Percentiles rank a stretch among this genome's conserved stretches.
Conservation (phyloP, 306 rosid genomes). For the Dryas drummondii region DNA sequence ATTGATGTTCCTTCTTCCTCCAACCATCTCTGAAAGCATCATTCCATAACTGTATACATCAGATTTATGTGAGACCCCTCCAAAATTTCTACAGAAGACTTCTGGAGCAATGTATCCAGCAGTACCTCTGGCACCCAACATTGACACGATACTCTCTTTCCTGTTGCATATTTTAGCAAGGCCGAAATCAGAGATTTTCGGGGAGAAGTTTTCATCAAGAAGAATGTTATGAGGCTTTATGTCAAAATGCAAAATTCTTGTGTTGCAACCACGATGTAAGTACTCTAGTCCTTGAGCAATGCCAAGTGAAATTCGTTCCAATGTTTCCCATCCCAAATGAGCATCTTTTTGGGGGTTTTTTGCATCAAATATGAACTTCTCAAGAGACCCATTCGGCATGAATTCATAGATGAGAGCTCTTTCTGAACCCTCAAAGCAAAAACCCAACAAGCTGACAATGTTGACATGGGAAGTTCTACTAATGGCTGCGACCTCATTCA, state of each 20-base stretch:
- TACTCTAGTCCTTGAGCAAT: constrained; percentile 47
- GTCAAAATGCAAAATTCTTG: constrained; percentile 46
- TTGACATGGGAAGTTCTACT: constrained; percentile 33
- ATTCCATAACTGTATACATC: constrained; percentile 46
- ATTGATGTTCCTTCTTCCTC: constrained; percentile 24
- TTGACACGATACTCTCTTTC: constrained; percentile 32
- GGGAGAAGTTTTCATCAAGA: constrained; percentile 22
- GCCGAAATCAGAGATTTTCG: constrained; percentile 47
- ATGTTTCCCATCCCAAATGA: constrained; percentile 30
- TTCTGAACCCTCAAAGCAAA: constrained; percentile 23
- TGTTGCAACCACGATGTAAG: constrained; percentile 38
- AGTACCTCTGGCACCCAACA: constrained; percentile 35
- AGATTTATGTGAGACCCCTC: constrained; percentile 36
- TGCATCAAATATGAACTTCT: constrained; percentile 38
- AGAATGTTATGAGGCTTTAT: constrained; percentile 51
- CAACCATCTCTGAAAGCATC: constrained; percentile 37
- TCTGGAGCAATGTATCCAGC: constrained; percentile 42
- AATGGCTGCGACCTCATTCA: constrained; percentile 42
- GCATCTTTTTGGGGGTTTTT: not conserved
- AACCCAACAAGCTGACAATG: constrained; percentile 18
- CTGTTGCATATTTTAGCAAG: constrained; percentile 40
- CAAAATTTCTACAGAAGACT: constrained; percentile 30
- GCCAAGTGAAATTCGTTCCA: constrained; percentile 37
- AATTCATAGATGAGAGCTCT: constrained; percentile 39
- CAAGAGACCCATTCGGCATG: constrained; percentile 50